Evolutionary conservation across 2,329 filamentous ascomycete species (phyloP), one percentile per base, ranked within the genome.

Genomic region (Cercospora zeina): DNA sequence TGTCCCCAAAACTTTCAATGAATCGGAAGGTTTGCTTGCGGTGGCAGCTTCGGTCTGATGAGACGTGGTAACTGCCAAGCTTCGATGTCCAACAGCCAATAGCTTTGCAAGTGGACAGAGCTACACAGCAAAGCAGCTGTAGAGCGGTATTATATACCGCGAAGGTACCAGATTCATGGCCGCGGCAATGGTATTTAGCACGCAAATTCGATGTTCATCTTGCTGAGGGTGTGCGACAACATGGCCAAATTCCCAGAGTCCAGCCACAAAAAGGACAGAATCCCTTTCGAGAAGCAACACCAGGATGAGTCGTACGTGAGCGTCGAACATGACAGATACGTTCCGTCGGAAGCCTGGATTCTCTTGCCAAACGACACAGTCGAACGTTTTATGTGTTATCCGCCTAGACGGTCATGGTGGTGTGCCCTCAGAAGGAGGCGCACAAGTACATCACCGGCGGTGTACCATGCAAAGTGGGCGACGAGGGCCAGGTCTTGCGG

Each of bases 301-400:
- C 16, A 31, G 16, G 55, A 49, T 24, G 55, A 31, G 21, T 21
- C 55, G 21, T 58, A 58, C 19, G 27, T 58, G 27, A 47, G 16
- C 30, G 42, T 58, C 27, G 39, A 58, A 49, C 47, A 58, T 45
- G 55, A 58, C 39, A 45, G 42, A 58, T 30, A 58, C 27, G 30
- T 33, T 33, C 30, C 39, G 14, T 58, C 55, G 9, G 55, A 58
- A 49, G 42, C 27, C 24, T 47, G 55, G 55, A 33, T 58, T 11
- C 39, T 58, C n/a, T 45, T 58, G 27, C 55, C 55, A 21, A 33
- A 58, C 14, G 30, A 21, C 30, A 58, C 55, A 14, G 30, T 58
- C 11, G 55, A 58, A 31, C 55, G 49, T 49, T 21, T 58, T 27
- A 50, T 49, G 24, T 58, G 55, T 27, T 58, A 58, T 24, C 55